phyloP scores from a whole-genome alignment of 495 filamentous ascomycete genomes.

The Wilcoxina mikolae region DNA sequence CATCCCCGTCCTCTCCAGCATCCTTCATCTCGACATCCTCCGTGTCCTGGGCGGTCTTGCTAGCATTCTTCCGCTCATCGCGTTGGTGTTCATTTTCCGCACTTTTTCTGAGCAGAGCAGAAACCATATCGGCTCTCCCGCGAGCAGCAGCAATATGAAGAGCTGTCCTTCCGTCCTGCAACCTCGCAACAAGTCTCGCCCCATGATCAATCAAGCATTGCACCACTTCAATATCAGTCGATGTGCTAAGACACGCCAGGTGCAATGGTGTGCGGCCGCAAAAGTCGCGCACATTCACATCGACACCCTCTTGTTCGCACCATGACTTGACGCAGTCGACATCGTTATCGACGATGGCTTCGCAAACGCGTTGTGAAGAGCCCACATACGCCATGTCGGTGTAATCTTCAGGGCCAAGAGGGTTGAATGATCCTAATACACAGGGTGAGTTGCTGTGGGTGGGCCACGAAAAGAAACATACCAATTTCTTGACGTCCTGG shows the following conservation, averaged over 20 bases:
- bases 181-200: slow-evolving; percentile 52
- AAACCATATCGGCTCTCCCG: slow-evolving; percentile 52
- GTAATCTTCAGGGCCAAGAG: slow-evolving; percentile 67
- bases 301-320: slow-evolving; percentile 44
- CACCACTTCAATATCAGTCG: slow-evolving; percentile 54
- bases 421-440: slow-evolving; percentile 59
- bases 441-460: no score
- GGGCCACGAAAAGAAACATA: neutral
- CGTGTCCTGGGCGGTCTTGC: neutral
- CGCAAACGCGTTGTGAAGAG: slow-evolving; percentile 53
- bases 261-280: slow-evolving; percentile 72
- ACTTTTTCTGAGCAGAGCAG: slow-evolving; percentile 53
- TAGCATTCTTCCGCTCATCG: slow-evolving; percentile 3
- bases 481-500: slow-evolving; percentile 56
- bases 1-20: slow-evolving; percentile 28
- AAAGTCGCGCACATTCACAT: slow-evolving; percentile 54
- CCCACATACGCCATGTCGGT: slow-evolving; percentile 66
- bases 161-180: slow-evolving; percentile 65
- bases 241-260: slow-evolving; percentile 51
- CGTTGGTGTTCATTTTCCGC: slow-evolving; percentile 42
- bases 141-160: slow-evolving; percentile 60
- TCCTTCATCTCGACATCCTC: slow-evolving; percentile 15
- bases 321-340: slow-evolving; percentile 50
- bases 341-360: slow-evolving; percentile 60
- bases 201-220: slow-evolving; percentile 53